Conservation (phyloP, 192 early-diverging fungal genomes). For the Chytriomyces hyalinus region DNA sequence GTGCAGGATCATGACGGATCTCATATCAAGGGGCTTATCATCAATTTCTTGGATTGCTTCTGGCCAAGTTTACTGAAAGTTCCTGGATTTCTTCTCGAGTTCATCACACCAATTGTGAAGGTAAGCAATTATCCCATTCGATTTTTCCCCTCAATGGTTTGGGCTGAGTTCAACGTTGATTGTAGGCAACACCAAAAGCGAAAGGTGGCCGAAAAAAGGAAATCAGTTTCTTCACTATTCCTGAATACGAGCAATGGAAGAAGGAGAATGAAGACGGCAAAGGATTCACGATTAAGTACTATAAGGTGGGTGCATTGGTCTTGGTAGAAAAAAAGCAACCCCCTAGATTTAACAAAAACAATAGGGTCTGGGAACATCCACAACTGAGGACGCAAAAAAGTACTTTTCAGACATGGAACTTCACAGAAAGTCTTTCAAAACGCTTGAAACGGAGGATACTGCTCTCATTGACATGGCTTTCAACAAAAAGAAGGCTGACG, state of each 20-base stretch:
- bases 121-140: slow-evolving; percentile 44
- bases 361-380: slow-evolving; percentile 90
- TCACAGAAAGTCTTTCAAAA: slow-evolving; percentile 81
- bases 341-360: neutral
- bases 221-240: slow-evolving; percentile 86
- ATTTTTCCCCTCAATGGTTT: slow-evolving; percentile 2
- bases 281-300: slow-evolving; percentile 92
- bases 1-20: slow-evolving; percentile 78
- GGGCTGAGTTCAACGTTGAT: neutral
- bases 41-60: slow-evolving; percentile 95
- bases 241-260: slow-evolving; percentile 91
- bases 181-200: slow-evolving; percentile 57
- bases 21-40: slow-evolving; percentile 95
- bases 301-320: slow-evolving; percentile 63
- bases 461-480: slow-evolving; percentile 95
- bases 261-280: slow-evolving; percentile 70
- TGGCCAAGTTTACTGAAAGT: slow-evolving; percentile 90
- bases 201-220: slow-evolving; percentile 53
- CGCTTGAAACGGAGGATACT: slow-evolving; percentile 64
- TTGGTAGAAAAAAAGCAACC: too few species aligned
- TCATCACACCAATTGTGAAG: slow-evolving; percentile 97
- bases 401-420: slow-evolving; percentile 85
- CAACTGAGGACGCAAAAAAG: slow-evolving; percentile 80
- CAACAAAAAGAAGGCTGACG: slow-evolving; percentile 89
- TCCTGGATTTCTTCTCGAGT: slow-evolving; percentile 90